Evolutionary conservation across 352 stramenopile species (phyloP), one percentile per base, ranked within the genome.

Genomic region (Phytophthora cactorum): DNA sequence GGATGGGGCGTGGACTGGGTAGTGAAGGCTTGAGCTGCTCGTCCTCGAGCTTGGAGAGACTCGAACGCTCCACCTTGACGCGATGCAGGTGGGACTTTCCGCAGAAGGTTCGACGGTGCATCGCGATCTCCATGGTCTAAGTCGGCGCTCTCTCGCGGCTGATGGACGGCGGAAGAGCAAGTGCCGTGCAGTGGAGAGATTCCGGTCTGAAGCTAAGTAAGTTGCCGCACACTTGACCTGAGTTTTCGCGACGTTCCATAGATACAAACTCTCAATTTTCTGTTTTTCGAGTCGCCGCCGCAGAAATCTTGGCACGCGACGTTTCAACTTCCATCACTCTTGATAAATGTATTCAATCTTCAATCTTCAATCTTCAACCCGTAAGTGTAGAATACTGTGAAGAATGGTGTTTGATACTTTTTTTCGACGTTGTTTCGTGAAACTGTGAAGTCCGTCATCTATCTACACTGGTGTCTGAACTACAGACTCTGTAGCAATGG

Each of bases 101-200:
- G 47, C 64, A 75, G 54, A 79, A 79, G 7, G 72, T 74, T 65
- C 64, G 58, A 1, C 63, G 68, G 46, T 55, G 72, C 27, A 67
- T 69, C 12, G 68, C 50, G 41, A 74, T 55, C 52, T 67, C 72
- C 68, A 79, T 77, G 4, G 2, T 29, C 1, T n/a, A 29, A 11
- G 25, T 31, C 7, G 12, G 22, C 22, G n/a, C 28, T 51, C 45
- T 68, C 43, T 58, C 14, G 38, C 38, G 34, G 44, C n/a, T 51
- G 43, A 49, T 56, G 61, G 44, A 51, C 55, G 38, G 46, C 27
- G 52, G 49, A 65, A 60, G 52, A 65, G 47, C 45, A 39, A 60
- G 17, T 66, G 52, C 51, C 28, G 10, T 4, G 11, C 11, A 56
- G 28, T 14, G 32, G 29, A 41, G 41, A 62, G 39, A 62, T 61